A percentile compares a stretch with the other conserved stretches of the same genome.
phyloP scores from a whole-genome alignment of 2,329 filamentous ascomycete species.

The Annulohypoxylon truncatum region DNA sequence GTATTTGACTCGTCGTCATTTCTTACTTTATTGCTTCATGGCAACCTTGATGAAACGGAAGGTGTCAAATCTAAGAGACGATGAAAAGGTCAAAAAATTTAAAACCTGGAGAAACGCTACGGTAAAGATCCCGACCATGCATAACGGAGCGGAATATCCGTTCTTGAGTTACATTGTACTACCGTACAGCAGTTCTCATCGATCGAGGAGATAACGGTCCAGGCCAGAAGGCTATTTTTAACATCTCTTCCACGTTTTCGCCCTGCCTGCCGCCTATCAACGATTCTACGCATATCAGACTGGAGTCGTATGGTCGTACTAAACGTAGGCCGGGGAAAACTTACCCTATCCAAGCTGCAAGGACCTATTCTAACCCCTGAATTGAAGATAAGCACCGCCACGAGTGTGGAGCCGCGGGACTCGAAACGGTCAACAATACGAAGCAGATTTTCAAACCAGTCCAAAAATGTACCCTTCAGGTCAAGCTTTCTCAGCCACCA shows the following conservation, averaged over 20 bases:
- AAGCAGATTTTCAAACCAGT: constrained; percentile 6
- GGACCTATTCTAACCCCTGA: constrained; percentile 28
- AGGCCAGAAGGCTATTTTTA: constrained; percentile 38
- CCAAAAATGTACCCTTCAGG: neutral
- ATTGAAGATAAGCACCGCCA: constrained; percentile 42
- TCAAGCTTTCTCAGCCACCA: neutral
- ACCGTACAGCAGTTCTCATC: constrained; percentile 7
- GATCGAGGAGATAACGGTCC: constrained; percentile 32
- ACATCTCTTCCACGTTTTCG: constrained; percentile 37
- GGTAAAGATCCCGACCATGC: constrained; percentile 12
- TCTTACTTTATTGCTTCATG: constrained; percentile 12
- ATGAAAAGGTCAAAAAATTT: neutral
- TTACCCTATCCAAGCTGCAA: neutral
- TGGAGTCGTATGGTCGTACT: neutral
- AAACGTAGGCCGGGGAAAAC: neutral
- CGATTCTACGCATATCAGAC: constrained; percentile 29
- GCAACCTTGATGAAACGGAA: constrained; percentile 7
- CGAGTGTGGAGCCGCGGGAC: constrained; percentile 22
- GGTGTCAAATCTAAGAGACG: constrained; percentile 4
- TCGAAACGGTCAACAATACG: constrained; percentile 28
- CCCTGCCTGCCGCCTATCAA: constrained; percentile 36
- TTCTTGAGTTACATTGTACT: constrained; percentile 13
- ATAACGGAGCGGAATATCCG: constrained; percentile 25
- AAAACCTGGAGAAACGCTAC: constrained; percentile 13
- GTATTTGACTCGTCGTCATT: constrained; percentile 9